These are phyloP conservation scores for Choricystis sp. DNA, from an alignment of 139 green algal species.

Conservation along the genomic window DNA sequence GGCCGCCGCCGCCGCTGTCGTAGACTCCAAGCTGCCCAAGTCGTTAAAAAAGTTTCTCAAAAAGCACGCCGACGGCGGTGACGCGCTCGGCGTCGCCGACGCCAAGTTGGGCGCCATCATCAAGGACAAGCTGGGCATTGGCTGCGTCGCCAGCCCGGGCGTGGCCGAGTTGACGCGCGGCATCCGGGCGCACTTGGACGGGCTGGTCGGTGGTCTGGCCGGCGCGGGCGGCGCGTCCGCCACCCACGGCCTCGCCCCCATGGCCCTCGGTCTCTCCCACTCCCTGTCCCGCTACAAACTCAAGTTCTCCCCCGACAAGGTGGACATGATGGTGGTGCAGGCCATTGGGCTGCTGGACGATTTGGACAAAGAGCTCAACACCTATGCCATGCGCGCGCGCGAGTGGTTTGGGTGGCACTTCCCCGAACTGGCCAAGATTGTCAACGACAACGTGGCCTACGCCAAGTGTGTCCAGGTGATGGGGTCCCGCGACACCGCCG, in stretches of 20 bases:
- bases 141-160: slow-evolving; percentile 51
- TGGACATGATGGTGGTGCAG: slow-evolving; percentile 60
- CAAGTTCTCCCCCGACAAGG: slow-evolving; percentile 99
- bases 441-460: slow-evolving; percentile 96
- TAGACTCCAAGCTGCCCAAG: slow-evolving; percentile 94
- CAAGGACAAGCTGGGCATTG: slow-evolving; percentile 96
- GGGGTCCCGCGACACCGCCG: slow-evolving; percentile 68
- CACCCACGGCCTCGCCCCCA: slow-evolving; percentile 84
- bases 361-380: slow-evolving; percentile 99
- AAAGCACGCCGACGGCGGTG: slow-evolving; percentile 72
- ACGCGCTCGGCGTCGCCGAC: slow-evolving; percentile 84
- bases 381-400: slow-evolving; percentile 95
- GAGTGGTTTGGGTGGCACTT: slow-evolving; percentile 99
- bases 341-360: slow-evolving; percentile 93
- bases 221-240: slow-evolving; percentile 8
- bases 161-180: slow-evolving; percentile 81
- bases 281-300: slow-evolving; percentile 98
- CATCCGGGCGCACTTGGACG: slow-evolving; percentile 70
- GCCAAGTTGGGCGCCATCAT: slow-evolving; percentile 92
- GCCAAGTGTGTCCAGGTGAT: slow-evolving; percentile 71
- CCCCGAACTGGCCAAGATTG: slow-evolving; percentile 89
- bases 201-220: slow-evolving; percentile 66
- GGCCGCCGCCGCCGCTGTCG: slow-evolving; percentile 71
- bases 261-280: slow-evolving; percentile 90
- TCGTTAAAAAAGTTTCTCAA: slow-evolving; percentile 97